Evolutionary conservation across 2,329 filamentous ascomycete genomes (phyloP).

Genomic region (Aspergillus tamarii): DNA sequence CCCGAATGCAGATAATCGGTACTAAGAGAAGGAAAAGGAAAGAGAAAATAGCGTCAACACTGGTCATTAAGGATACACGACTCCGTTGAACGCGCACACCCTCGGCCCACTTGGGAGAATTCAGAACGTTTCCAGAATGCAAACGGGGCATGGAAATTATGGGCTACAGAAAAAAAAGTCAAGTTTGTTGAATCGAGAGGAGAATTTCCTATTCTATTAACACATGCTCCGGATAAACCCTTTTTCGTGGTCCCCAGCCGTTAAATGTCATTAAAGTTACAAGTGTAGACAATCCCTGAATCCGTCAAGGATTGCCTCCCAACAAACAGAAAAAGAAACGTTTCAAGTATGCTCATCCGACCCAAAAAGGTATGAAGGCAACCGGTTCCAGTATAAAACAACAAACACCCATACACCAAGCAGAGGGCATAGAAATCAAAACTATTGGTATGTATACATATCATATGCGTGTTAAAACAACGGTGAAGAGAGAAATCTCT

Average conservation of each 20-base stretch:
- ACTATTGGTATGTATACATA: conserved; percentile 43
- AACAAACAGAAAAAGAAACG: conserved; percentile 18
- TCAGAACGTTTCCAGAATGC: conserved; percentile 9
- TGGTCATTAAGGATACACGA: background rate
- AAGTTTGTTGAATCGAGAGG: conserved; percentile 37
- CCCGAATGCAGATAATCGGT: background rate
- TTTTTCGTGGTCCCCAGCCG: conserved; percentile 39
- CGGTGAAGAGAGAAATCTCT: conserved; percentile 30
- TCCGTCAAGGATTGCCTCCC: conserved; percentile 23
- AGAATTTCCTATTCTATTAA: conserved; percentile 47
- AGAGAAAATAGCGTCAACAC: background rate
- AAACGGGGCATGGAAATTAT: background rate
- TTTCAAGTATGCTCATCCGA: conserved; percentile 23
- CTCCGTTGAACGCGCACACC: background rate
- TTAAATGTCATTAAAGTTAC: conserved; percentile 45
- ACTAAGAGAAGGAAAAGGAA: background rate
- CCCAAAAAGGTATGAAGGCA: conserved; percentile 31
- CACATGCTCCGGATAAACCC: conserved; percentile 37
- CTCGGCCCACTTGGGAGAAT: background rate
- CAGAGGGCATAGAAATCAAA: conserved; percentile 26
- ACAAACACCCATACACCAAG: conserved; percentile 43
- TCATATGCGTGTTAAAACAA: conserved; percentile 34
- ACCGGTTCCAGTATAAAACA: conserved; percentile 24
- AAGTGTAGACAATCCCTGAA: conserved; percentile 38
- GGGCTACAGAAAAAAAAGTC: conserved; percentile 5